Evolutionary conservation across 768 basidiomycete genomes (phyloP), one percentile per base, ranked within the genome.

Genomic region (Neoboletus brunneissimus): DNA sequence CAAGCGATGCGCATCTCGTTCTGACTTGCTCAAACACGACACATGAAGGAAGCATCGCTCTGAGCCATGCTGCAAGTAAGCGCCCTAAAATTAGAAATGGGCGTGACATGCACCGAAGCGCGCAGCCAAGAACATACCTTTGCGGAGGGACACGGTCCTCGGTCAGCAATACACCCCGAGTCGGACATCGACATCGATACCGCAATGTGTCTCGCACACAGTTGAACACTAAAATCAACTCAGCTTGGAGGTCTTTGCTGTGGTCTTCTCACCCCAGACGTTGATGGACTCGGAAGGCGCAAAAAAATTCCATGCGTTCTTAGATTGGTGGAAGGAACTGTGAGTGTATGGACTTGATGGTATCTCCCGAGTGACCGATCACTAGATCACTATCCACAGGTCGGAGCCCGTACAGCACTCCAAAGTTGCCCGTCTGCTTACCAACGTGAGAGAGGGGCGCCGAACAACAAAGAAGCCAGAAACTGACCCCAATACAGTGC

Each of bases 1-100:
- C 27, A 22, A 31, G 52, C 56, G 51, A 55, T 56, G 55, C 47
- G 13, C 18, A 3, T 13, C 1, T 16, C n/a, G 38, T 46, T 35
- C 27, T 41, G 32, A 32, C n/a, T 9, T 38, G 41, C 37, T 44
- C 37, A 29, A 41, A 27, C 32, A 27, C 40, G 29, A 40, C 15
- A 50, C n/a, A 25, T n/a, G 18, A 35, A 47, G 23, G 8, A 34
- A 2, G 45, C 53, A 61, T 57, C 58, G 56, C 54, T 47, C 48
- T 20, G 43, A 41, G 25, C 23, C 56, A 64, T 56, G 42, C 55
- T 57, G 51, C 49, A 27, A 2, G 20, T n/a, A 29, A 13, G 16
- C 22, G 11, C 32, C 45, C 4, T 8, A 23, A 40, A 53, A 53
- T 56, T 56, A 34, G 56, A 47, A 37, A 47, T 43, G 13, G 18